A percentile compares a stretch with the other conserved stretches of the same genome.
Evolutionary conservation across 768 basidiomycete genomes (phyloP).

Genomic region (Mycena haematopus): DNA sequence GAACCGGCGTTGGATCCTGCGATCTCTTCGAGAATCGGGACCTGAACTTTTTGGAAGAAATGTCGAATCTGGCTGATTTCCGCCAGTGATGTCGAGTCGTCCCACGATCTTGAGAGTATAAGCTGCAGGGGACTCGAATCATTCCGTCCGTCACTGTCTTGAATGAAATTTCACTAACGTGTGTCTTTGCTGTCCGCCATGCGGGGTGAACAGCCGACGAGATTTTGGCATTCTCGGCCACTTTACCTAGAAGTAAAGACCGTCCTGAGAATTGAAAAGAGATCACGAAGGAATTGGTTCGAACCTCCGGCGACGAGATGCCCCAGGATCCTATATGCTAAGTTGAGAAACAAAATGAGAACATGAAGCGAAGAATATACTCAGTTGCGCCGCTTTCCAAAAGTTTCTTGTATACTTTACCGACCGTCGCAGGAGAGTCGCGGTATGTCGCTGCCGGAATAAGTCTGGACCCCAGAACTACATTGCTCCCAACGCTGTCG

Average conservation of each 20-base stretch:
- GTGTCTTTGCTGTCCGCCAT: slow-evolving; percentile 46
- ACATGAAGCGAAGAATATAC: not conserved
- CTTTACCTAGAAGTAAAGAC: slow-evolving; percentile 30
- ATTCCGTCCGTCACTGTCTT: too few species aligned
- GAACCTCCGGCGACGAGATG: slow-evolving; percentile 34
- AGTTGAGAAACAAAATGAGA: not conserved
- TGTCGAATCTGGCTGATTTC: slow-evolving; percentile 31
- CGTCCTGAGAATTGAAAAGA: too few species aligned
- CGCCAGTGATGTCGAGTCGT: slow-evolving; percentile 21
- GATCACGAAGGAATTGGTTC: not conserved
- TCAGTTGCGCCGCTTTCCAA: slow-evolving; percentile 23
- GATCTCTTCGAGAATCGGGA: slow-evolving; percentile 36
- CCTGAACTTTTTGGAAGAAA: slow-evolving; percentile 32
- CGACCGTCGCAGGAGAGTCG: slow-evolving; percentile 27
- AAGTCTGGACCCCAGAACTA: slow-evolving; percentile 30
- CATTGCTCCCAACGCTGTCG: slow-evolving; percentile 24
- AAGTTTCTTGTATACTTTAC: slow-evolving; percentile 32
- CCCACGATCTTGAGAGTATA: slow-evolving; percentile 26
- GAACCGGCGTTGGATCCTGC: slow-evolving; percentile 37
- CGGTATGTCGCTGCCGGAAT: slow-evolving; percentile 27
- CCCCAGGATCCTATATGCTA: slow-evolving; percentile 26
- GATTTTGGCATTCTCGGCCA: slow-evolving; percentile 41
- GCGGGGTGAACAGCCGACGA: slow-evolving; percentile 38
- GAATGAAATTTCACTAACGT: slow-evolving; percentile 8
- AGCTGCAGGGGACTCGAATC: slow-evolving; percentile 16